phyloP scores from a whole-genome alignment of 1,284 basidiomycete species.

The Trichosporon inkin region DNA sequence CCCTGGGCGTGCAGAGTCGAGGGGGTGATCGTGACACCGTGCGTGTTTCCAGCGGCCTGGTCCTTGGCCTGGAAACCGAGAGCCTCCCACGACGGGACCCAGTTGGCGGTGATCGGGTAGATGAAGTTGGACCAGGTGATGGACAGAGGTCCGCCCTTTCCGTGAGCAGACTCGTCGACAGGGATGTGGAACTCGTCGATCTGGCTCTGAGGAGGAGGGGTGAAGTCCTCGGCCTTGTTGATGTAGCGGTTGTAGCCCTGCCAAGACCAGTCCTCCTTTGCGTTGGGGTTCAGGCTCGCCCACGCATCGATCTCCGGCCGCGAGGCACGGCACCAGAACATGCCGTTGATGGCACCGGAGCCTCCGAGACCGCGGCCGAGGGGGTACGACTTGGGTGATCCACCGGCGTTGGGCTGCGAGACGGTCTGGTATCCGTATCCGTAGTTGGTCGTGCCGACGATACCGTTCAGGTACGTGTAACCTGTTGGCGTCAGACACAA shows the following conservation, averaged over 20 bases:
- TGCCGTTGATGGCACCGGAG: constrained; percentile 64
- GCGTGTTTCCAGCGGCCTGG: constrained; percentile 18
- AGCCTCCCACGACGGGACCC: constrained; percentile 54
- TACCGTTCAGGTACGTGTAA: constrained; percentile 43
- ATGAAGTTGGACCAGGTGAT: constrained; percentile 50
- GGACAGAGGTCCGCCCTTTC: constrained; percentile 54
- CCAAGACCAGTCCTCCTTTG: constrained; percentile 47
- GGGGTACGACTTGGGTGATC: constrained; percentile 53
- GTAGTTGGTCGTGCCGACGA: constrained; percentile 49
- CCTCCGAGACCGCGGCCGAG: constrained; percentile 68
- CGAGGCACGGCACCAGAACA: constrained; percentile 57
- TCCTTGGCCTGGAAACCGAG: constrained; percentile 55
- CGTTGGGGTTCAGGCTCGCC: constrained; percentile 45
- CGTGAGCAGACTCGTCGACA: constrained; percentile 52
- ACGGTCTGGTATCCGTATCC: constrained; percentile 65
- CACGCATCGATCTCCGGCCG: constrained; percentile 51
- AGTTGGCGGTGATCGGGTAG: constrained; percentile 56
- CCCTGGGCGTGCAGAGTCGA: constrained; percentile 64
- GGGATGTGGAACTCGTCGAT: constrained; percentile 49
- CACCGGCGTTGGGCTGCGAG: constrained; percentile 31
- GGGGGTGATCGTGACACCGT: constrained; percentile 55
- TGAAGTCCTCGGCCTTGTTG: constrained; percentile 46
- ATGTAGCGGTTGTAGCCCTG: constrained; percentile 43
- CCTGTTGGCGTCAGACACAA: constrained; percentile 23
- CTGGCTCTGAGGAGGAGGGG: constrained; percentile 49